phyloP scores from a whole-genome alignment of 163 green algal species.

The Scenedesmus sp. region DNA sequence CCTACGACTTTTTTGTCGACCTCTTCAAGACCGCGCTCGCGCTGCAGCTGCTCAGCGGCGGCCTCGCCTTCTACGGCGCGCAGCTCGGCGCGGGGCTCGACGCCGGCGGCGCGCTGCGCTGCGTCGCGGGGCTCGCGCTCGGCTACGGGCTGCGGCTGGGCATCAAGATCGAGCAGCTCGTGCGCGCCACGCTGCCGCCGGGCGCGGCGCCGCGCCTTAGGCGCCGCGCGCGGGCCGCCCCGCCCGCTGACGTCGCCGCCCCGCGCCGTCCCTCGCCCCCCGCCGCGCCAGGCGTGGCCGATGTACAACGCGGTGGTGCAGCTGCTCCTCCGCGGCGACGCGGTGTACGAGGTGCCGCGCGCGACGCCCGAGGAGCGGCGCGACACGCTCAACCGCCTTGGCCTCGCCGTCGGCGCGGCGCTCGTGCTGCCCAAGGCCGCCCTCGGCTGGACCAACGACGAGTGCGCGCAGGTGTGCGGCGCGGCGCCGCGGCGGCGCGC shows the following conservation, averaged over 20 bases:
- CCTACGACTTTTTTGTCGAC: conserved; percentile 41
- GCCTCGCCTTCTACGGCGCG: conserved; percentile 25
- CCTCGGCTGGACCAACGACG: conserved; percentile 40
- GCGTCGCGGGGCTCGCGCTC: conserved; percentile 11
- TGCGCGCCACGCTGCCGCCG: neutral
- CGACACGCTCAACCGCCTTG: conserved; percentile 40
- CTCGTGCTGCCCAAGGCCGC: conserved; percentile 31
- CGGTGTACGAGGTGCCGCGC: conserved; percentile 21
- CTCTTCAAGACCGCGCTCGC: conserved; percentile 29
- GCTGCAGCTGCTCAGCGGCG: conserved; percentile 32
- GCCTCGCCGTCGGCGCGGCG: conserved; percentile 3
- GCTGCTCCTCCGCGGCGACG: conserved; percentile 25
- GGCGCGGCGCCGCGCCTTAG: too few relatives aligned
- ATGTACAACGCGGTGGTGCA: conserved; percentile 43
- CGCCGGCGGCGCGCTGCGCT: conserved; percentile 16
- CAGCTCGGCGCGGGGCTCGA: conserved; percentile 31
- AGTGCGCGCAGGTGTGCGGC: conserved; percentile 3
- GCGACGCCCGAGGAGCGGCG: conserved; percentile 6
- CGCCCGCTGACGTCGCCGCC: neutral
- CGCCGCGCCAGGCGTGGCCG: conserved; percentile 37
- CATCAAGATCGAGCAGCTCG: conserved; percentile 41
- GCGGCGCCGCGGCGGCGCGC: too few relatives aligned
- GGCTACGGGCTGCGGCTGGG: conserved; percentile 30
- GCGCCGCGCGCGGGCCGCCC: too few relatives aligned
- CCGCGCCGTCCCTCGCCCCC: neutral